phyloP scores from a whole-genome alignment of 305 asterid genomes.

The Striga hermonthica region DNA sequence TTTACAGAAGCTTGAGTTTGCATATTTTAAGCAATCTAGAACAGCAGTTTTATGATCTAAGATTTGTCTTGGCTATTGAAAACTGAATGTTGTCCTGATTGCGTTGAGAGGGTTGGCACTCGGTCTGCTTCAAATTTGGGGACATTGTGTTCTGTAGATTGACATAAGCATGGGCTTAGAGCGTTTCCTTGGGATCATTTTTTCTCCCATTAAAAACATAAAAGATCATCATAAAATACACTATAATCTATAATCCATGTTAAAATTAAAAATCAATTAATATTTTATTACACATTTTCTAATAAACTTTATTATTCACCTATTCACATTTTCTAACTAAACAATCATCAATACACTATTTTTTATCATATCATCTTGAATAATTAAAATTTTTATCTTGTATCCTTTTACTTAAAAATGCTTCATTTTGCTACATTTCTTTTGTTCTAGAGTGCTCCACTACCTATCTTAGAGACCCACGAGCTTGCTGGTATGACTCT shows the following conservation, averaged over 20 bases:
- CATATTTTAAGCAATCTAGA: slow-evolving; percentile 5
- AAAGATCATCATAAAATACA: too few species aligned
- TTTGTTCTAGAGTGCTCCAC: slow-evolving; percentile 74
- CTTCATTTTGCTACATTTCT: not conserved
- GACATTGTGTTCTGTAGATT: not conserved
- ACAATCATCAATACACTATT: too few species aligned
- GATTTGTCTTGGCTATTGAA: not conserved
- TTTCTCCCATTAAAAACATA: too few species aligned
- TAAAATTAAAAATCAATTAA: too few species aligned
- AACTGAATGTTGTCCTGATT: not conserved
- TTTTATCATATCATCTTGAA: too few species aligned
- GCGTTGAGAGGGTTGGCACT: not conserved
- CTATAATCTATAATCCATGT: too few species aligned
- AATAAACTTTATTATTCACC: too few species aligned
- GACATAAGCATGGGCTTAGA: not conserved
- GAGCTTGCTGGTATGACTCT: slow-evolving; percentile 82
- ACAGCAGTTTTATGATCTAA: not conserved
- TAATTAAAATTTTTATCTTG: too few species aligned
- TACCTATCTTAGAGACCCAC: slow-evolving; percentile 66
- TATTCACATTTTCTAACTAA: too few species aligned
- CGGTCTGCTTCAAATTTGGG: not conserved
- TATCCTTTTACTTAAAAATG: too few species aligned
- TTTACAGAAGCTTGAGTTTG: slow-evolving; percentile 5
- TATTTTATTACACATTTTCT: too few species aligned
- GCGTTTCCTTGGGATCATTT: too few species aligned